Percentiles rank a stretch among this genome's conserved stretches.
These are phyloP conservation scores for Chaetomium tenue DNA, from an alignment of 495 filamentous ascomycete species.

Conservation along the genomic window DNA sequence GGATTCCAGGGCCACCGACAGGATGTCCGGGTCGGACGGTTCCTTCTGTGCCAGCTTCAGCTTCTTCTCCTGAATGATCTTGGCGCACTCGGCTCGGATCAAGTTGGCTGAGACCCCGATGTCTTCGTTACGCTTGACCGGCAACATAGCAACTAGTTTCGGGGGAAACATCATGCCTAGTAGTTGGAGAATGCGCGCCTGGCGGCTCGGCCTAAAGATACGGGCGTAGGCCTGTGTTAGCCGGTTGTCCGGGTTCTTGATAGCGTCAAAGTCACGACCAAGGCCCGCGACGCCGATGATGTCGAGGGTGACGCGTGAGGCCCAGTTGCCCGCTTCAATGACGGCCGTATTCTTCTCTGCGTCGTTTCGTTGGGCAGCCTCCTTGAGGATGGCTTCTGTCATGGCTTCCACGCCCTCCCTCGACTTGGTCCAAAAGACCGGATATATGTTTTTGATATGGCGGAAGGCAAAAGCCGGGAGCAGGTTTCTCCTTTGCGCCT, in stretches of 20 bases:
- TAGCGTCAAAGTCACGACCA: constrained; percentile 72
- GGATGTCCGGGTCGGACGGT: constrained; percentile 65
- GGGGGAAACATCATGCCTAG: constrained; percentile 49
- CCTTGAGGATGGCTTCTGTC: constrained; percentile 35
- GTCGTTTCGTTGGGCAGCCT: constrained; percentile 36
- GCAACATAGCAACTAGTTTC: constrained; percentile 54
- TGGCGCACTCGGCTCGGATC: constrained; percentile 62
- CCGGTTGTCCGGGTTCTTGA: constrained; percentile 61
- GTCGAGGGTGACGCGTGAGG: constrained; percentile 73
- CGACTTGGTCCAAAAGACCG: constrained; percentile 75
- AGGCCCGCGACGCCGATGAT: constrained; percentile 83
- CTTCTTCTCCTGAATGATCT: constrained; percentile 68
- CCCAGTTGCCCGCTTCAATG: constrained; percentile 69
- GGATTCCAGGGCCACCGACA: constrained; percentile 75
- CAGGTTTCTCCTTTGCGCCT: constrained; percentile 73
- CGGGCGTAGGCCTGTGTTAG: constrained; percentile 65
- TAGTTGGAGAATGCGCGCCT: constrained; percentile 47
- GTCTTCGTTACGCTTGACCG: constrained; percentile 64
- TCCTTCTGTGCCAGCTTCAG: constrained; percentile 56
- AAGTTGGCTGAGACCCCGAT: constrained; percentile 52
- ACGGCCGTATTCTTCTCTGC: constrained; percentile 46
- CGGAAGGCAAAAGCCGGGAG: constrained; percentile 83
- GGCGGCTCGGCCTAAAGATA: constrained; percentile 50
- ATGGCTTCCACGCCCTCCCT: constrained; percentile 50
- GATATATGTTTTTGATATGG: constrained; percentile 83